These are phyloP conservation scores for Solanum piurae DNA, from an alignment of 257 asterid species.

Conservation along the genomic window DNA sequence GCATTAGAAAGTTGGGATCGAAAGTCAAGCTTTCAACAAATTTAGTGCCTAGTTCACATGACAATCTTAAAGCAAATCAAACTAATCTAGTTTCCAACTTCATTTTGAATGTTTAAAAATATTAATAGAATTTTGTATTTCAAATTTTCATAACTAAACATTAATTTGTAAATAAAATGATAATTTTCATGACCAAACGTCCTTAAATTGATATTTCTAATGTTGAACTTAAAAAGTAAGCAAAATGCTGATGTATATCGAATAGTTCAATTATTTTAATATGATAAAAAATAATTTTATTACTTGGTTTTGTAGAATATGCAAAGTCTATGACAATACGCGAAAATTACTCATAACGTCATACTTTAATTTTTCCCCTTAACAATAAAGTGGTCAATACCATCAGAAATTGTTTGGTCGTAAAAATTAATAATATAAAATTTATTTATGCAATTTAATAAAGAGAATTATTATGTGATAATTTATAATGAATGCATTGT, in stretches of 20 bases:
- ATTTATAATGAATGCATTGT: background rate
- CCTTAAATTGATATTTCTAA: background rate
- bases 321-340: background rate
- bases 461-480: background rate
- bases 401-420: background rate
- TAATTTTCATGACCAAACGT: background rate
- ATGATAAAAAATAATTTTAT: background rate
- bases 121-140: background rate
- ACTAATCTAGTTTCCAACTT: background rate
- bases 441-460: background rate
- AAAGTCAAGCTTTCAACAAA: background rate
- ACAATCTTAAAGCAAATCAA: background rate
- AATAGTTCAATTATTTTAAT: background rate
- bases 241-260: background rate
- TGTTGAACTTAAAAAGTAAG: background rate
- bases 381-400: background rate
- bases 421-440: background rate
- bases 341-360: background rate
- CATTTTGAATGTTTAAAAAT: background rate
- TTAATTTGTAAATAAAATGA: background rate
- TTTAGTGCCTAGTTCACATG: background rate
- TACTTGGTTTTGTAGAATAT: background rate
- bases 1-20: background rate
- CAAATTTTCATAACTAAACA: background rate
- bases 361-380: background rate